Conservation (phyloP, 768 basidiomycete species). For the Omphalotus guepiniiformis region DNA sequence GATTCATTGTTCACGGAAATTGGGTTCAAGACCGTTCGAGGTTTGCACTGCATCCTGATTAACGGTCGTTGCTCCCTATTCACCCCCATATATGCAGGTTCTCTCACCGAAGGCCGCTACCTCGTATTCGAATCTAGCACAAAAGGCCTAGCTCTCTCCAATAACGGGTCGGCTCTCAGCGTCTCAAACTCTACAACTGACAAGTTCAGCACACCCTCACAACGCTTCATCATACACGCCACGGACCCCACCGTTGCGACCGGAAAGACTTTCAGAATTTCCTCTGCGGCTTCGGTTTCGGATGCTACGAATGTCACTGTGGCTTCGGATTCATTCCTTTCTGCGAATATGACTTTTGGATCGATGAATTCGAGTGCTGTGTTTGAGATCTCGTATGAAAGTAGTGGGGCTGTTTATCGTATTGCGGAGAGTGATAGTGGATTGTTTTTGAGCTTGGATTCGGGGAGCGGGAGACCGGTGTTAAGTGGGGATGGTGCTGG, state of each 20-base stretch:
- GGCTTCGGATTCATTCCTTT: neutral
- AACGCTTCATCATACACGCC: conserved; percentile 7
- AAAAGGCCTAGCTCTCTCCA: neutral
- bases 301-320: neutral
- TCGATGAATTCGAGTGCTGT: conserved; percentile 3
- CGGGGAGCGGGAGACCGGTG: neutral
- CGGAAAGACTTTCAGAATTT: conserved; percentile 5
- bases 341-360: neutral
- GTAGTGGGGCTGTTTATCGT: neutral
- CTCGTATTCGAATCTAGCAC: conserved; percentile 6
- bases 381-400: conserved; percentile 3
- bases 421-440: neutral
- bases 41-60: neutral
- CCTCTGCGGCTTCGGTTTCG: neutral
- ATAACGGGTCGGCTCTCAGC: neutral
- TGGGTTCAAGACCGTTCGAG: conserved; percentile 8
- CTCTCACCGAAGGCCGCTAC: conserved; percentile 8
- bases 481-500: neutral
- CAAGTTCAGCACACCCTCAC: conserved; percentile 2
- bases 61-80: too few species aligned
- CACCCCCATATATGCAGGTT: neutral
- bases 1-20: conserved; percentile 5
- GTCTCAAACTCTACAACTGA: neutral
- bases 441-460: neutral
- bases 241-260: conserved; percentile 1